Base-by-base conservation (phyloP, 768 basidiomycete species). In the Stropharia rugosoannulata region DNA sequence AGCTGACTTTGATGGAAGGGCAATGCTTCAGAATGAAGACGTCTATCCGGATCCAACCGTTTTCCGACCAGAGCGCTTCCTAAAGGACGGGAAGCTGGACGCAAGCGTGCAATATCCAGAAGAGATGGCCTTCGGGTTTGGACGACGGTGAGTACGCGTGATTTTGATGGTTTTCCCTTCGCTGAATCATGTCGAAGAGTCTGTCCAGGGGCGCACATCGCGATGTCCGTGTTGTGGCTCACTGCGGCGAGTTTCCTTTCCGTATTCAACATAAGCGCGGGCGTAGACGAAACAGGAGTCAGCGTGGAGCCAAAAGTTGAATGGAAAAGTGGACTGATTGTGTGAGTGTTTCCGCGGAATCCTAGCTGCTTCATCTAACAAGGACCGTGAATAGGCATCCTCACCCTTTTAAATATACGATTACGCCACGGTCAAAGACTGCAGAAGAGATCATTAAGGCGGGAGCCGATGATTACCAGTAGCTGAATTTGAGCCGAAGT, bases 41-140 rank as follows among this genome's bases (percentile, higher is more conserved):
- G 62, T 63, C 29, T 75, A 73, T 52, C 70, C 73, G 9, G 61
- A 75, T 12, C 72, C 75, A 25, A 35, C 58, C 16, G 57, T 55
- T n/a, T 83, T 77, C 62, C 70, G 68, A 7, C 82, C 82, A 7
- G 77, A 74, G 27, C 75, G 82, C 7, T 82, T 75, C 67, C 63
- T 81, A 18, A 60, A 70, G 15, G 70, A 78, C 52, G 76, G 75
- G 16, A 69, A 73, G 18, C 63, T 74, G 4, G 59, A 72, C 52
- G 63, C 65, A 15, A 63, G 69, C 2, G 69, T 75, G 19, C 40
- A 36, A 1, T 75, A 80, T 50, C 72, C 81, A 16, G 62, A 68
- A 42, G 57, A 66, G 10, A 55, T 71, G 40, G 68, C 70, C 2
- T 76, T 73, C 54, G 76, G 75, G 4, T 76, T 75, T 56, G 75